These are phyloP conservation scores for Zymoseptoria tritici DNA, from an alignment of 2,329 filamentous ascomycete species.

Conservation along the genomic window DNA sequence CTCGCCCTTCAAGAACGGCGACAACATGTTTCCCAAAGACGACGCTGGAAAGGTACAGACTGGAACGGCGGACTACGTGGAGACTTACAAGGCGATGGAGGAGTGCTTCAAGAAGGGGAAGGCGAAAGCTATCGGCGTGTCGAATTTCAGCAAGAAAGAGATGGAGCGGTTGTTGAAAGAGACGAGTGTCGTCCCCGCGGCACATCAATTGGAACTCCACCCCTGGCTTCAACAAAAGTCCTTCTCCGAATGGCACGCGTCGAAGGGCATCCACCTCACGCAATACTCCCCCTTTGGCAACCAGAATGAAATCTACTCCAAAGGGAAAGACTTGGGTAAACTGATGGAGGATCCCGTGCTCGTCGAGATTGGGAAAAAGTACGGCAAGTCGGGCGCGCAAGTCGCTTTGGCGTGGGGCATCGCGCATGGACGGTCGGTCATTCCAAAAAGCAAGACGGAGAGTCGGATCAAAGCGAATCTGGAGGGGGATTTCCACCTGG, in stretches of 20 bases:
- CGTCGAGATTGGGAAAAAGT: conserved; percentile 45
- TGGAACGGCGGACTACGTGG: conserved; percentile 43
- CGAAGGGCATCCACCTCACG: conserved; percentile 46
- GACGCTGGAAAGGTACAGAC: conserved; percentile 36
- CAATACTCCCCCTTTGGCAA: conserved; percentile 52
- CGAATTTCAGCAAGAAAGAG: conserved; percentile 45
- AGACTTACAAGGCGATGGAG: conserved; percentile 44
- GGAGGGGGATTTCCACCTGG: conserved; percentile 51
- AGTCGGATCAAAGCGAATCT: conserved; percentile 29
- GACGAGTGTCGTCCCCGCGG: conserved; percentile 32
- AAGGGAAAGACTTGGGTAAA: conserved; percentile 38
- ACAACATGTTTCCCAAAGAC: conserved; percentile 41
- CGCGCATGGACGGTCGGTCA: conserved; percentile 43
- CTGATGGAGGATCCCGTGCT: conserved; percentile 47
- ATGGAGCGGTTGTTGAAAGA: conserved; percentile 42
- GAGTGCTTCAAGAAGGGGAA: conserved; percentile 29
- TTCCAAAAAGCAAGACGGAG: conserved; percentile 47
- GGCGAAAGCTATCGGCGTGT: conserved; percentile 46
- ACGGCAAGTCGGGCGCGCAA: conserved; percentile 45
- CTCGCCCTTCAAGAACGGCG: conserved; percentile 45
- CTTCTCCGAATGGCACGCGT: conserved; percentile 44
- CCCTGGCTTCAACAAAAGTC: conserved; percentile 46
- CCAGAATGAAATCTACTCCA: conserved; percentile 44
- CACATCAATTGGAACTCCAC: conserved; percentile 46
- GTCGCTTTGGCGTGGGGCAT: conserved; percentile 50